Evolutionary conservation across 495 filamentous ascomycete species (phyloP).

Genomic region (Xylaria intraflava): DNA sequence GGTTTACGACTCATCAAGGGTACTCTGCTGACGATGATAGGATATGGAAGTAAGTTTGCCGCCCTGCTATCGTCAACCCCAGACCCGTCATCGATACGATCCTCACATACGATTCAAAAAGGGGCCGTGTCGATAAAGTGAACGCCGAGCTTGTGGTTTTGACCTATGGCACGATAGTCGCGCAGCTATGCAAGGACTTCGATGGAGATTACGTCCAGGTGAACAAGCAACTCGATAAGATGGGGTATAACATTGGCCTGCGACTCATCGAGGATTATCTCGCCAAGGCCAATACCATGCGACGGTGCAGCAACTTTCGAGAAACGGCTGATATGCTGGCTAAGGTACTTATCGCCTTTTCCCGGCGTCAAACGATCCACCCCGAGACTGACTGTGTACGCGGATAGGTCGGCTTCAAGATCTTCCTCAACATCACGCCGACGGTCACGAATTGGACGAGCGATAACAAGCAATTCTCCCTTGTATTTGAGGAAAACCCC

Average conservation of each 20-base stretch:
- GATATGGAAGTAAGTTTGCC: conserved; percentile 91
- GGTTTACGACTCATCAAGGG: neutral
- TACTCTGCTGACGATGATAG: conserved; percentile 43
- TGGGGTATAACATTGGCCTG: conserved; percentile 98
- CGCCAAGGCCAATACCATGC: conserved; percentile 80
- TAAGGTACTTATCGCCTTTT: conserved; percentile 51
- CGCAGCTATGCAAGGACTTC: conserved; percentile 92
- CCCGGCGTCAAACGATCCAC: conserved; percentile 1
- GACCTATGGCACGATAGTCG: conserved; percentile 96
- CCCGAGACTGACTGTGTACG: neutral
- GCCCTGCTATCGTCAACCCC: neutral
- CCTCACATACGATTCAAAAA: conserved; percentile 21
- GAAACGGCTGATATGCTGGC: conserved; percentile 96
- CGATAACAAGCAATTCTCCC: conserved; percentile 92
- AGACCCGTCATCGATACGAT: neutral
- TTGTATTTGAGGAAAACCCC: conserved; percentile 95
- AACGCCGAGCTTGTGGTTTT: conserved; percentile 93
- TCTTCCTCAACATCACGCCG: conserved; percentile 96
- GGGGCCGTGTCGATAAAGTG: conserved; percentile 62
- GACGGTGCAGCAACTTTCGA: conserved; percentile 80
- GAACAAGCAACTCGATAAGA: conserved; percentile 95
- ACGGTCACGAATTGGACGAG: conserved; percentile 91
- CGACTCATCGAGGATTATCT: conserved; percentile 96
- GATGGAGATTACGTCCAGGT: conserved; percentile 88
- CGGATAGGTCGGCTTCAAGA: conserved; percentile 88